Percentiles rank a stretch among this genome's conserved stretches.
Evolutionary conservation across 352 stramenopile species (phyloP).

Genomic region (Phytophthora meadii): DNA sequence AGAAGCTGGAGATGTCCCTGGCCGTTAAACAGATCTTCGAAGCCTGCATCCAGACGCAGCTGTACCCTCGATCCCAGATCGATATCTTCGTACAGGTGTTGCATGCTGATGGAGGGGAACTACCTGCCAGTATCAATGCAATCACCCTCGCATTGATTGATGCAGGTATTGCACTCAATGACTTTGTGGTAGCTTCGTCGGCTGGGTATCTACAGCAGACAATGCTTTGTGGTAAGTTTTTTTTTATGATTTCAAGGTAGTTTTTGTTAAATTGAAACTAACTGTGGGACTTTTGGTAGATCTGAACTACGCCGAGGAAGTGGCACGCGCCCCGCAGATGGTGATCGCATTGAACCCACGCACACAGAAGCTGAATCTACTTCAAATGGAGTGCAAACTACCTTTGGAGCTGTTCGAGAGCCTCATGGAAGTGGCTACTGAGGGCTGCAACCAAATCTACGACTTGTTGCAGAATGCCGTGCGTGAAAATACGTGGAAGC

Average conservation of each 20-base stretch:
- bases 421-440: conserved; percentile 82
- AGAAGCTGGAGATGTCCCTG: conserved; percentile 88
- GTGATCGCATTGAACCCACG: conserved; percentile 89
- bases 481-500: conserved; percentile 85
- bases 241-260: background rate
- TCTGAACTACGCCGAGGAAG: conserved; percentile 92
- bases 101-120: conserved; percentile 88
- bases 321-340: conserved; percentile 86
- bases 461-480: conserved; percentile 88
- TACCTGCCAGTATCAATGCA: conserved; percentile 91
- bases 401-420: conserved; percentile 89
- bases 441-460: conserved; percentile 87
- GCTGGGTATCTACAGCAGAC: conserved; percentile 92
- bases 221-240: conserved; percentile 74
- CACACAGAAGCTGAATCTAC: conserved; percentile 85
- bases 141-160: conserved; percentile 92
- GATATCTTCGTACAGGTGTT: conserved; percentile 94
- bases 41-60: conserved; percentile 89
- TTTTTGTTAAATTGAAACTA: conserved; percentile 1
- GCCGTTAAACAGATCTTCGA: conserved; percentile 94
- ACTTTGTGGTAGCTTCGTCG: conserved; percentile 92
- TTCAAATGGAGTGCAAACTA: conserved; percentile 93
- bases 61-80: conserved; percentile 93
- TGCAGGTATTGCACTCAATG: conserved; percentile 91
- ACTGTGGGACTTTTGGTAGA: conserved; percentile 49